A percentile compares a stretch with the other conserved stretches of the same genome.
Evolutionary conservation across 2,329 filamentous ascomycete species (phyloP).

Genomic region (Fusarium temperatum): DNA sequence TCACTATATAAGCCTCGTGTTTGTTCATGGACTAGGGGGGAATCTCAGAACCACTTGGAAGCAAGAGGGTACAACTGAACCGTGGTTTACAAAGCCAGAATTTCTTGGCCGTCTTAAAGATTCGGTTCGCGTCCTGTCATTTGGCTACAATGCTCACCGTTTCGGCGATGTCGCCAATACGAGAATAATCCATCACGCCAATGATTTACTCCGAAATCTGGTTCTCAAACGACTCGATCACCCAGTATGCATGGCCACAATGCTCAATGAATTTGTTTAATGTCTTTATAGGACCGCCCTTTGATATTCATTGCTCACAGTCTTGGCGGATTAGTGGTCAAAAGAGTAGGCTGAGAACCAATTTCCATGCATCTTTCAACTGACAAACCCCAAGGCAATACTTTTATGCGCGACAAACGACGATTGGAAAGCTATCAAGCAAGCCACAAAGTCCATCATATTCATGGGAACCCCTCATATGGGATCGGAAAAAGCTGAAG

Average conservation of each 20-base stretch:
- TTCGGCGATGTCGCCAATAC: slow-evolving; percentile 36
- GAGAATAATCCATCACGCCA: slow-evolving; percentile 36
- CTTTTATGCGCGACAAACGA: slow-evolving; percentile 30
- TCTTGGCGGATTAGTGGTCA: slow-evolving; percentile 32
- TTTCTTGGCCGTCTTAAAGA: slow-evolving; percentile 20
- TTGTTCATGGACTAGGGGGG: slow-evolving; percentile 28
- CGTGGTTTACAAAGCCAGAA: slow-evolving; percentile 28
- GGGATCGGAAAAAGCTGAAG: slow-evolving; percentile 32
- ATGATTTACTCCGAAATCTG: slow-evolving; percentile 30
- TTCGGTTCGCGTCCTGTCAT: slow-evolving; percentile 27
- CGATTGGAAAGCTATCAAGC: slow-evolving; percentile 28
- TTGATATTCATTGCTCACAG: slow-evolving; percentile 35
- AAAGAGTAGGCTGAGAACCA: slow-evolving; percentile 35
- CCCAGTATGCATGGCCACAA: background rate
- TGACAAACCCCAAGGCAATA: slow-evolving; percentile 17
- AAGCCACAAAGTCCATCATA: slow-evolving; percentile 30
- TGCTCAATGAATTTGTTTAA: background rate
- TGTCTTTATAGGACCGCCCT: slow-evolving; percentile 10
- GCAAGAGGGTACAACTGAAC: slow-evolving; percentile 20
- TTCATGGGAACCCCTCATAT: slow-evolving; percentile 38
- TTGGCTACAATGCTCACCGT: slow-evolving; percentile 34
- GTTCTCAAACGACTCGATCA: slow-evolving; percentile 32
- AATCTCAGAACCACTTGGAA: slow-evolving; percentile 29
- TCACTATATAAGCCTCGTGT: slow-evolving; percentile 16
- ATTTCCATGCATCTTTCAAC: background rate